phyloP scores from a whole-genome alignment of 305 asterid genomes.

The Vinca major region DNA sequence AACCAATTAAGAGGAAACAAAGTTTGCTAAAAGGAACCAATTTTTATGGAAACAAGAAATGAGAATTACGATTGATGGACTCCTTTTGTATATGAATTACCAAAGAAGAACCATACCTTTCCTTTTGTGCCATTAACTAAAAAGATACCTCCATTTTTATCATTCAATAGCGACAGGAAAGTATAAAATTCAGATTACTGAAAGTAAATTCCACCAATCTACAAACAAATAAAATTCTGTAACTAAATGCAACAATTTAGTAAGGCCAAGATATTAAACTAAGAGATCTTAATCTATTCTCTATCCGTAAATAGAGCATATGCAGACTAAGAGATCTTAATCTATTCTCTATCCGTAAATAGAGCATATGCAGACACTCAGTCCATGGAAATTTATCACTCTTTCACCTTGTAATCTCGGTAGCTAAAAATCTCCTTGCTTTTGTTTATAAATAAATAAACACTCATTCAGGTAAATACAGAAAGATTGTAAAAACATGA shows the following conservation, averaged over 20 bases:
- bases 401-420: no score
- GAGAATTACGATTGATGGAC: background rate
- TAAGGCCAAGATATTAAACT: background rate
- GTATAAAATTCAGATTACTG: slow-evolving; percentile 1
- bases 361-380: no score
- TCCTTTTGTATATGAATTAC: background rate
- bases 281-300: background rate
- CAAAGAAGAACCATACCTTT: background rate
- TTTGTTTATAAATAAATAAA: background rate
- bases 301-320: background rate
- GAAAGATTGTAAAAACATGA: no score
- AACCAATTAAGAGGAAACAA: background rate
- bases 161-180: background rate
- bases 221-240: background rate
- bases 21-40: background rate
- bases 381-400: no score
- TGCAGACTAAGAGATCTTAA: background rate
- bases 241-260: background rate
- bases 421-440: no score
- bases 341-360: background rate
- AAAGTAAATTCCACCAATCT: background rate
- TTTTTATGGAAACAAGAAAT: background rate
- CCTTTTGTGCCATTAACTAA: background rate
- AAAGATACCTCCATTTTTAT: background rate
- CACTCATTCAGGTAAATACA: background rate